Evolutionary conservation across 2,329 filamentous ascomycete genomes (phyloP), one percentile per base, ranked within the genome.

Genomic region (Atkinsonella texensis): DNA sequence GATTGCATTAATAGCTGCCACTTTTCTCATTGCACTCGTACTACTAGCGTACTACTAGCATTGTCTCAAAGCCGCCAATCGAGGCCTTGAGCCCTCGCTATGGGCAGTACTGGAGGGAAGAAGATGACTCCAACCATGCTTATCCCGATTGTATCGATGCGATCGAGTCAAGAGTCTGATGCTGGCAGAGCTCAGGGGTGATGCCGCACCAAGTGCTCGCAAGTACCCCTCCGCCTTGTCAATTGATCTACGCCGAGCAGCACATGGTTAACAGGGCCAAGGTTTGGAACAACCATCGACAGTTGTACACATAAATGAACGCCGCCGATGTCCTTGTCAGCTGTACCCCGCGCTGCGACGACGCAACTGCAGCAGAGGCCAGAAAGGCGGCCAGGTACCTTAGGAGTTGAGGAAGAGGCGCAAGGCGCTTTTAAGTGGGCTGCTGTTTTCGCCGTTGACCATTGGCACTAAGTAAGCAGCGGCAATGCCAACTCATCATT

Each of bases 401-500:
- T 38, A 33, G 9, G n/a, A 33, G 17, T 46, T 46, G 32, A 4
- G 38, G 18, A 20, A 44, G 23, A 39, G 40, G 49, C 49, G 41
- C 39, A 4, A 28, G 28, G 28, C 28, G 28, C 28, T 28, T 43
- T 48, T 11, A 38, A 48, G 52, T 49, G 49, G 52, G 39, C 49
- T 52, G 52, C 52, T n/a, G 18, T 46, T 52, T 51, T 33, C 43
- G 46, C 50, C 50, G 28, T 53, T 28, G 52, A 66, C 66, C 28
- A 28, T 28, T 28, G 59, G 23, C 50, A 48, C 44, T 40, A 48
- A 35, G 23, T 38, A 50, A 5, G 51, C 54, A 44, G 59, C 62
- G 68, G 77, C 76, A 80, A 68, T 85, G 83, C 81, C 83, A 86
- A 79, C 83, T 82, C 83, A 86, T 85, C 82, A 80, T 68, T 85